These are phyloP conservation scores for Cercophora sp. DNA, from an alignment of 495 filamentous ascomycete genomes.

Conservation along the genomic window DNA sequence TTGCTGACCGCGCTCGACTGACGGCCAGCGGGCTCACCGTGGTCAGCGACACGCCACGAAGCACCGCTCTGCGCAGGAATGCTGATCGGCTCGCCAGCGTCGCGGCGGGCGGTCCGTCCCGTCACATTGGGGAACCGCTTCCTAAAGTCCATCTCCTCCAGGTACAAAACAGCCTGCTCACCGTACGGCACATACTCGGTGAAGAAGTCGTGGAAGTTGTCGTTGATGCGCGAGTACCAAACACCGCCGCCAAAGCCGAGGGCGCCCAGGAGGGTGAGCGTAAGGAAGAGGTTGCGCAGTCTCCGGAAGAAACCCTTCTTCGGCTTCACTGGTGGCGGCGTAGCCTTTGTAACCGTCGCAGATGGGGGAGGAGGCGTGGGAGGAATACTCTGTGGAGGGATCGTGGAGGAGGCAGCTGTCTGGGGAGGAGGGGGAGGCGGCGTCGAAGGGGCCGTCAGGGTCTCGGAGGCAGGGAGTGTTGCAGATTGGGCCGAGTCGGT, in stretches of 20 bases:
- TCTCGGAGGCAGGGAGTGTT: conserved; percentile 57
- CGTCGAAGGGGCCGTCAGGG: conserved; percentile 46
- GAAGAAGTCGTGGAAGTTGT: conserved; percentile 99
- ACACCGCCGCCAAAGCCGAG: conserved; percentile 82
- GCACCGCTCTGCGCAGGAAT: conserved; percentile 83
- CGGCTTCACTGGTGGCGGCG: conserved; percentile 47
- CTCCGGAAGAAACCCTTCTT: conserved; percentile 75
- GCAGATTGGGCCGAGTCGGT: conserved; percentile 44
- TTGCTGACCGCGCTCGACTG: conserved; percentile 43
- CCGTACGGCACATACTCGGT: conserved; percentile 95
- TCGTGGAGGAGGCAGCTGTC: conserved; percentile 44
- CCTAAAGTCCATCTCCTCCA: conserved; percentile 92
- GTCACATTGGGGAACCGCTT: conserved; percentile 79
- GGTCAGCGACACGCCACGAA: conserved; percentile 70
- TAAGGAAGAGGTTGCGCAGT: conserved; percentile 60
- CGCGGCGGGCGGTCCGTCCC: conserved; percentile 45
- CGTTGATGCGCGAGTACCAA: conserved; percentile 85
- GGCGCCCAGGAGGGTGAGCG: conserved; percentile 65
- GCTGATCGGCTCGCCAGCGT: conserved; percentile 68
- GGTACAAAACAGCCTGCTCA: conserved; percentile 92
- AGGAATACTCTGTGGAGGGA: conserved; percentile 50
- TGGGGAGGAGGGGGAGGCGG: conserved; percentile 43
- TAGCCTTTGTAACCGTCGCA: too few species aligned
- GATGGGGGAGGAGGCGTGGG: conserved; percentile 51
- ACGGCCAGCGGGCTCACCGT: conserved; percentile 33